These are phyloP conservation scores for Trametes sanguinea DNA, from an alignment of 768 basidiomycete genomes.

Conservation along the genomic window DNA sequence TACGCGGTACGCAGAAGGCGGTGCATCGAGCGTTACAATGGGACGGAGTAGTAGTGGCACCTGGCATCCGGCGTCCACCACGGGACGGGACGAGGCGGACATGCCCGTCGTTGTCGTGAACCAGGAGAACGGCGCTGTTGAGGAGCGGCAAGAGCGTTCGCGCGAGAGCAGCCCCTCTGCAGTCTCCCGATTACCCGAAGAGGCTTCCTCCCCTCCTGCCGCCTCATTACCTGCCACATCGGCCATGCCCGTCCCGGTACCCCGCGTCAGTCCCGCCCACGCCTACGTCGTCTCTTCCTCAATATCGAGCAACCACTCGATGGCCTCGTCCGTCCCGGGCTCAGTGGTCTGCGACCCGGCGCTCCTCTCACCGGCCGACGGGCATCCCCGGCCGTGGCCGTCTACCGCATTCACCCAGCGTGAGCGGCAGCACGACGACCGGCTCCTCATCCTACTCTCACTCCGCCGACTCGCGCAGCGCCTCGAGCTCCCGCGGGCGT, in stretches of 20 bases:
- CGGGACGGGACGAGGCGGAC: constrained; percentile 3
- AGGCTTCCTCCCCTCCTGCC: constrained; percentile 9
- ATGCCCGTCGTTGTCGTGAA: constrained; percentile 39
- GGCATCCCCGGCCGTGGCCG: constrained; percentile 24
- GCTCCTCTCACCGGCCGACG: constrained; percentile 30
- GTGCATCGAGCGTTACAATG: constrained; percentile 26
- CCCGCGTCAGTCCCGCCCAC: constrained; percentile 31
- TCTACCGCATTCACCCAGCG: constrained; percentile 22
- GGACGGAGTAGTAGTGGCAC: constrained; percentile 28
- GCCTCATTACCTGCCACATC: constrained; percentile 17
- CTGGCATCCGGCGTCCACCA: constrained; percentile 13
- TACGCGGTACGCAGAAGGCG: constrained; percentile 28
- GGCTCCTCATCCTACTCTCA: constrained; percentile 33
- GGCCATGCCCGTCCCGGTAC: constrained; percentile 30
- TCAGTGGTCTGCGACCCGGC: constrained; percentile 19
- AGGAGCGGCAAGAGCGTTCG: constrained; percentile 36
- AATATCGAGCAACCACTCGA: constrained; percentile 26
- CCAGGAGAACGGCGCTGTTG: constrained; percentile 34
- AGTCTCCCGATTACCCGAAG: neutral
- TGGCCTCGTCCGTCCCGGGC: constrained; percentile 10
- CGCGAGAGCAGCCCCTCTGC: constrained; percentile 24
- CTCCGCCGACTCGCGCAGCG: constrained; percentile 32
- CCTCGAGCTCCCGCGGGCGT: constrained; percentile 47
- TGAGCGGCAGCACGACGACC: constrained; percentile 29
- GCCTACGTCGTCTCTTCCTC: constrained; percentile 37